Evolutionary conservation across 306 rosid genomes (phyloP).

Genomic region (Notholithocarpus densiflorus): DNA sequence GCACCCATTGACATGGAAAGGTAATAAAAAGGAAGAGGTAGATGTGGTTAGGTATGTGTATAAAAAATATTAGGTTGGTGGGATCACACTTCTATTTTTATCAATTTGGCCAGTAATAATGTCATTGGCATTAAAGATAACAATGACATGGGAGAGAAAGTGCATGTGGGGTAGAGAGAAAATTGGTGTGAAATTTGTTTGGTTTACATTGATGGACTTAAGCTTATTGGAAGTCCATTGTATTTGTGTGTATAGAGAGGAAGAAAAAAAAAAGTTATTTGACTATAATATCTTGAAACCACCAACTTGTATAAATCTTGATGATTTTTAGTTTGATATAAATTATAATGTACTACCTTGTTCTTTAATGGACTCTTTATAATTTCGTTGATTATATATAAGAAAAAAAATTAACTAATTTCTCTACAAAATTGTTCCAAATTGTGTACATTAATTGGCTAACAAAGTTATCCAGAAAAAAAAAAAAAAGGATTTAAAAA

Average conservation of each 20-base stretch:
- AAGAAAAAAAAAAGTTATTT: background rate
- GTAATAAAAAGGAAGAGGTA: slow-evolving; percentile 11
- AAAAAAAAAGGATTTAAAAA: background rate
- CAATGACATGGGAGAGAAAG: background rate
- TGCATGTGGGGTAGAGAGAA: background rate
- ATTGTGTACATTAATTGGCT: too few relatives aligned
- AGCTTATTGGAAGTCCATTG: background rate
- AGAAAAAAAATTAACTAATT: too few relatives aligned
- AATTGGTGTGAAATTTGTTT: background rate
- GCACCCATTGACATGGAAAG: slow-evolving; percentile 49
- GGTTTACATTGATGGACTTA: background rate
- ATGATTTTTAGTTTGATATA: background rate
- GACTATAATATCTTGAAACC: background rate
- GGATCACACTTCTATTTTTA: slow-evolving; percentile 11
- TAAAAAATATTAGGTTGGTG: slow-evolving; percentile 13
- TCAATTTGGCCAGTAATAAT: slow-evolving; percentile 19
- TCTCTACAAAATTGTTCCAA: too few relatives aligned
- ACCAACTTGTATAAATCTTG: background rate
- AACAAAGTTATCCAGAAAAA: too few relatives aligned
- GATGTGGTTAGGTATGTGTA: slow-evolving; percentile 19
- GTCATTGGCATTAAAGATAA: background rate
- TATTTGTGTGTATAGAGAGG: background rate
- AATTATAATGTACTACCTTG: background rate
- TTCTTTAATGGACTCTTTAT: background rate
- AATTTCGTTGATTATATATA: background rate